These are phyloP conservation scores for Botryosphaeria dothidea DNA, from an alignment of 2,329 filamentous ascomycete genomes.

Conservation along the genomic window DNA sequence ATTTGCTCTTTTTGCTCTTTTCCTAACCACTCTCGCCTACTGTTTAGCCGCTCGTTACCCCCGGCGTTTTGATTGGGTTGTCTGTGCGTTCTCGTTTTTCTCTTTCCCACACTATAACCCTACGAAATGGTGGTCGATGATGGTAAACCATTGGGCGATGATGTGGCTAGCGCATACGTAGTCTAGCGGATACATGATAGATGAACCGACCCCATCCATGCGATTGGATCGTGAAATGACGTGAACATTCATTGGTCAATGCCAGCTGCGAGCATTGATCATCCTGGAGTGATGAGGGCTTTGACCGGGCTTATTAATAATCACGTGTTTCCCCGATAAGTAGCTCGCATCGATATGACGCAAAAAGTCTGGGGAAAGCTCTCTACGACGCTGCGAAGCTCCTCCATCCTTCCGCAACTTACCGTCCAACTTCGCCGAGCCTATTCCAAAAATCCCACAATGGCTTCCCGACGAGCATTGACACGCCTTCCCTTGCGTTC, in stretches of 20 bases:
- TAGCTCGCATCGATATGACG: slow-evolving; percentile 10
- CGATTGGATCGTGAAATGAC: not conserved
- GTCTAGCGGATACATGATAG: slow-evolving; percentile 17
- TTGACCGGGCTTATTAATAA: not conserved
- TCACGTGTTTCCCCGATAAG: slow-evolving; percentile 1
- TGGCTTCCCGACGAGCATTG: slow-evolving; percentile 10
- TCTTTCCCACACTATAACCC: slow-evolving; percentile 1
- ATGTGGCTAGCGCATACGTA: slow-evolving; percentile 14
- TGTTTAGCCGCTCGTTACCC: slow-evolving; percentile 12
- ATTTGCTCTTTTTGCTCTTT: slow-evolving; percentile 33
- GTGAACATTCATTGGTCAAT: not conserved
- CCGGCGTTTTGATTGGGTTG: slow-evolving; percentile 2
- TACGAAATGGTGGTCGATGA: slow-evolving; percentile 12
- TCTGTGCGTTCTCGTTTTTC: not conserved
- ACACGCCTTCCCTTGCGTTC: slow-evolving; percentile 3
- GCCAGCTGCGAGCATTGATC: not conserved
- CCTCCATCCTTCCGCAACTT: not conserved
- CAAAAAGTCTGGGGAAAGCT: slow-evolving; percentile 17
- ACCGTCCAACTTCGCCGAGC: not conserved
- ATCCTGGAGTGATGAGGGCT: not conserved
- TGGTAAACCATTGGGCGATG: not conserved
- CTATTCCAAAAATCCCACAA: not conserved
- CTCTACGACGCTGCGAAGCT: not conserved
- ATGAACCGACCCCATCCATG: slow-evolving; percentile 2
- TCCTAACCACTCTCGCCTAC: not conserved